These are phyloP conservation scores for Neurospora tetraspora DNA, from an alignment of 495 filamentous ascomycete species.

Conservation along the genomic window DNA sequence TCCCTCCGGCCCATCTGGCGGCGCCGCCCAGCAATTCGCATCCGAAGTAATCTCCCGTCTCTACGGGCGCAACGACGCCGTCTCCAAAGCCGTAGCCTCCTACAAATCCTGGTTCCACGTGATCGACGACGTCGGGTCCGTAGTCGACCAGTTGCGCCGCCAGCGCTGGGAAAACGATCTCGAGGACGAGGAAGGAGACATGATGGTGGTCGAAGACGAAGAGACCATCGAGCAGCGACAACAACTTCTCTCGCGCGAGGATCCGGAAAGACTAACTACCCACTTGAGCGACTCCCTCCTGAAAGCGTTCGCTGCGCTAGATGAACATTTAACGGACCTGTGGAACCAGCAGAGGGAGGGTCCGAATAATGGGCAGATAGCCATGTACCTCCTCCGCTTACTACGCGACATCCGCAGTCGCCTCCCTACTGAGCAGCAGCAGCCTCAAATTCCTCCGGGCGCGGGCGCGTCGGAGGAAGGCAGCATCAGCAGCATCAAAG, in stretches of 20 bases:
- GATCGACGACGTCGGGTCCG: slow-evolving; percentile 48
- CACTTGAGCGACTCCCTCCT: slow-evolving; percentile 47
- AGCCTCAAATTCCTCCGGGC: background rate
- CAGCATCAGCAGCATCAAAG: slow-evolving; percentile 19
- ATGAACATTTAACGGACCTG: slow-evolving; percentile 39
- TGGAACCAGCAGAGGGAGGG: slow-evolving; percentile 36
- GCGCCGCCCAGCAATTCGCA: slow-evolving; percentile 34
- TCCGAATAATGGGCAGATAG: slow-evolving; percentile 41
- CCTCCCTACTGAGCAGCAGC: slow-evolving; percentile 34
- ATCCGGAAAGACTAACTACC: slow-evolving; percentile 54
- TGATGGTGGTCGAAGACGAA: slow-evolving; percentile 24
- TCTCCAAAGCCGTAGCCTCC: slow-evolving; percentile 45
- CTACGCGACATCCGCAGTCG: slow-evolving; percentile 64
- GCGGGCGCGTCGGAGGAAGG: slow-evolving; percentile 16
- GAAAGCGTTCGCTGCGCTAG: slow-evolving; percentile 48
- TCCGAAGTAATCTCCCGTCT: slow-evolving; percentile 35
- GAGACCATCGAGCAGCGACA: slow-evolving; percentile 58
- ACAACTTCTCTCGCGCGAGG: slow-evolving; percentile 56
- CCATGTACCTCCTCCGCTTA: slow-evolving; percentile 63
- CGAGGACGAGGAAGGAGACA: slow-evolving; percentile 36
- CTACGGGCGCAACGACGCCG: slow-evolving; percentile 55
- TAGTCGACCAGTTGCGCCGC: slow-evolving; percentile 56
- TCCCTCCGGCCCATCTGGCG: background rate
- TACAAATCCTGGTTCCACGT: slow-evolving; percentile 61
- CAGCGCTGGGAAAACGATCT: slow-evolving; percentile 72